These are phyloP conservation scores for Lentithecium fluviatile DNA, from an alignment of 495 filamentous ascomycete genomes.

Conservation along the genomic window DNA sequence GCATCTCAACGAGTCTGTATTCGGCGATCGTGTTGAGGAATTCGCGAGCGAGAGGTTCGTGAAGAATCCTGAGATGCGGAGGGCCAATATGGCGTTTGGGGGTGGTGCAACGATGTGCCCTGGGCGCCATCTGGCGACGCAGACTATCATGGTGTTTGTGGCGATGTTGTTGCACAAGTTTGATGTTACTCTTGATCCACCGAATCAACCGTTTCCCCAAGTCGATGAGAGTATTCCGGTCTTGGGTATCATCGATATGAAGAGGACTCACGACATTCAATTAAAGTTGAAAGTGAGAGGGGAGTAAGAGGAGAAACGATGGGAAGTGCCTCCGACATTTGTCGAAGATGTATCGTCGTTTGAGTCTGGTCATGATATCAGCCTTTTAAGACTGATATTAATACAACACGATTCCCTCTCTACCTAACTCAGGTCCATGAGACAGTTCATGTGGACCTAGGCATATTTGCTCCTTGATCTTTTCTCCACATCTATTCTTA, in stretches of 20 bases:
- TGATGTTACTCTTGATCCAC: not conserved
- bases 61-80: not conserved
- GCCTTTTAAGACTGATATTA: too few species aligned
- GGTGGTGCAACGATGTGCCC: constrained; percentile 1
- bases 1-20: constrained; percentile 4
- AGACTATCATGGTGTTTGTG: not conserved
- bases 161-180: not conserved
- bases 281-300: too few species aligned
- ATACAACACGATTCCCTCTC: too few species aligned
- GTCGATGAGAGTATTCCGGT: not conserved
- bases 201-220: not conserved
- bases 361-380: too few species aligned
- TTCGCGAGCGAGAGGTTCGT: not conserved
- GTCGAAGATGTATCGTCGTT: too few species aligned
- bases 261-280: not conserved
- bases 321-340: too few species aligned
- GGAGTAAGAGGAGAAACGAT: too few species aligned
- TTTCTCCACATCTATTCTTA: too few species aligned
- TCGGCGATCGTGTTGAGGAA: not conserved
- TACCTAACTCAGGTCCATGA: too few species aligned
- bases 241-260: not conserved
- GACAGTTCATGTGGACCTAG: too few species aligned
- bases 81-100: not conserved
- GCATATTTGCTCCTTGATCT: too few species aligned
- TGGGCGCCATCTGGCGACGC: not conserved